Evolutionary conservation across 176 grass and related monocot genomes (phyloP).

Genomic region (Saccharum spontaneum): DNA sequence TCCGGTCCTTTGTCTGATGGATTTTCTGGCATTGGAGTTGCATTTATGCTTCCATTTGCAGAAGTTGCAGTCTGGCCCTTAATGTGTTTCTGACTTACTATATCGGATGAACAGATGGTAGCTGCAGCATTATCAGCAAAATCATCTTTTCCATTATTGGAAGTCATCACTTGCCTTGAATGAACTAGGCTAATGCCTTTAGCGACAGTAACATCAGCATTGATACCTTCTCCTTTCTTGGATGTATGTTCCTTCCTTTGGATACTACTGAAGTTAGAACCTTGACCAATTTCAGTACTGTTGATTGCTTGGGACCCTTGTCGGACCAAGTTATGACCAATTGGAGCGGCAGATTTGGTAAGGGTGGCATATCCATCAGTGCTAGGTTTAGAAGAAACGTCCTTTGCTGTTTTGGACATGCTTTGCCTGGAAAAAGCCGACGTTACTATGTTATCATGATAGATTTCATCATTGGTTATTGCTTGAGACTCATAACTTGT

Average conservation of each 20-base stretch:
- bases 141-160: neutral
- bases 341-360: constrained; percentile 17
- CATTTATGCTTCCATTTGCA: neutral
- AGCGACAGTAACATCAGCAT: neutral
- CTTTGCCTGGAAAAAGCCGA: neutral
- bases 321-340: constrained; percentile 12
- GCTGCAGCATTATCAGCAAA: neutral
- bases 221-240: neutral
- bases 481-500: neutral
- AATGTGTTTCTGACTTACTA: neutral
- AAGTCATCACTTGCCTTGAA: constrained; percentile 6
- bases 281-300: constrained; percentile 16
- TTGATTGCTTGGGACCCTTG: constrained; percentile 26
- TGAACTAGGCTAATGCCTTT: neutral
- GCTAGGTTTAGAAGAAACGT: neutral
- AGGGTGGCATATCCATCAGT: neutral
- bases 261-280: neutral
- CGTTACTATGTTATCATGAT: neutral
- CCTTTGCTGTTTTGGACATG: neutral
- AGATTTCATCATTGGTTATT: constrained; percentile 8
- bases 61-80: neutral
- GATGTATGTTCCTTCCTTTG: constrained; percentile 2
- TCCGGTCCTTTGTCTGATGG: neutral
- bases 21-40: constrained; percentile 3
- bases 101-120: neutral